Percentiles rank a stretch among this genome's conserved stretches.
Evolutionary conservation across 192 early-diverging fungal species (phyloP).

Genomic region (Backusella macrospora): DNA sequence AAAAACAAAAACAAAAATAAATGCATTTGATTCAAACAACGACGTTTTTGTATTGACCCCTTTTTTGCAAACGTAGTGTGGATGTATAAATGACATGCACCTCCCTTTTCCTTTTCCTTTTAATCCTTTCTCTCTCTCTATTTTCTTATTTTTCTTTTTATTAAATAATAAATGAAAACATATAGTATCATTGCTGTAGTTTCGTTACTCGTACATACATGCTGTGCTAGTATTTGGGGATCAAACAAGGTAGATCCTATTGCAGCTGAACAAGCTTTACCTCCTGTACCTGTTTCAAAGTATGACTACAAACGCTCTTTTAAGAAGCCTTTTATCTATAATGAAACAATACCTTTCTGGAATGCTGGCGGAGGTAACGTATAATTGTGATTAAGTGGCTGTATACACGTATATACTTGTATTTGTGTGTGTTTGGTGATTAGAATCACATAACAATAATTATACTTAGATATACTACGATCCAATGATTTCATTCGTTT

Average conservation of each 20-base stretch:
- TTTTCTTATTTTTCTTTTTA: slow-evolving; percentile 17
- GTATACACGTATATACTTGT: no score
- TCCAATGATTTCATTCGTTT: slow-evolving; percentile 59
- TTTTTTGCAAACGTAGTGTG: background rate
- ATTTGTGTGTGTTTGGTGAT: background rate
- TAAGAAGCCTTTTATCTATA: slow-evolving; percentile 58
- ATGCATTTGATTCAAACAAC: background rate
- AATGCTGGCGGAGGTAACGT: slow-evolving; percentile 45
- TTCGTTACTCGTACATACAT: background rate
- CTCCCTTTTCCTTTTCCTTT: background rate
- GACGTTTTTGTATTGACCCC: background rate
- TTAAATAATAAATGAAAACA: background rate
- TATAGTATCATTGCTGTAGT: background rate
- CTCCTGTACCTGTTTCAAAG: slow-evolving; percentile 28
- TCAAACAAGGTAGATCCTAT: slow-evolving; percentile 7
- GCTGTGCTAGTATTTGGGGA: slow-evolving; percentile 18
- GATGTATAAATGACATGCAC: no score
- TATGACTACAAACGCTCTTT: slow-evolving; percentile 66
- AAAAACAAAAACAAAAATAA: background rate
- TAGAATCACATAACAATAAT: no score
- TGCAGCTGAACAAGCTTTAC: slow-evolving; percentile 6
- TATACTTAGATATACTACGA: slow-evolving; percentile 22
- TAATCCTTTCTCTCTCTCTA: background rate
- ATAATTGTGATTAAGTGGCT: no score
- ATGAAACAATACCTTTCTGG: slow-evolving; percentile 56